Base-by-base conservation (phyloP, 345 rosid species). In the Cochlearia excelsa region DNA sequence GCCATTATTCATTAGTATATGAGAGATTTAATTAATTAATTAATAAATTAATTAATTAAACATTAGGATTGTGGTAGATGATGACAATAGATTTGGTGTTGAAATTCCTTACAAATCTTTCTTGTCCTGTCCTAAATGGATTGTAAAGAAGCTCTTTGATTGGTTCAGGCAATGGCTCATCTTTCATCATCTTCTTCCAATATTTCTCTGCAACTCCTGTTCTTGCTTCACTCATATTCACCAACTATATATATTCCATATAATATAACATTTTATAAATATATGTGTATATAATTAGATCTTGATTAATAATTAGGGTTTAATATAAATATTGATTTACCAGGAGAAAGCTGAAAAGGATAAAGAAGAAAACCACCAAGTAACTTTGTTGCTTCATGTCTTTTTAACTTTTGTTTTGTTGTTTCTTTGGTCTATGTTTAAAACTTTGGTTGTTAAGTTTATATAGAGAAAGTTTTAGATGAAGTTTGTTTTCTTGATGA, bases 161-260 rank as follows among this genome's bases (percentile, higher is more conserved):
- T 23, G 86, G 75, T 57, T 82, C 76, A 4, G 95, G 95, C 51
- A 86, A 70, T 6, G 83, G 74, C 31, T 86, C 80, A 6, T 76
- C 80, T 54, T 79, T 84, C 84, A 81, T 82, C 51, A 71, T 26
- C 72, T 61, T 67, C 74, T 74, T 80, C 95, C 95, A 86, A 38
- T 86, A 82, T 4, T 74, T 80, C n/a, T 70, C 74, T 51, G 68
- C 72, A 6, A 84, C 80, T 74, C 84, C 57, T 57, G 49, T 1
- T 51, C 65, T 83, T 67, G 79, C 90, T 72, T 78, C 54, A 41
- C 51, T 81, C 48, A 61, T 53, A 39, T 74, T 65, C 40, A 33
- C 78, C 44, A 74, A 51, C 86, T 82, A 38, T 39, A 31, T 48
- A 16, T 16, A 16, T 16, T 16, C 23, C 23, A 16, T 16, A 16